Evolutionary conservation across 208 protist species (phyloP).

Genomic region (Leishmania guyanensis): DNA sequence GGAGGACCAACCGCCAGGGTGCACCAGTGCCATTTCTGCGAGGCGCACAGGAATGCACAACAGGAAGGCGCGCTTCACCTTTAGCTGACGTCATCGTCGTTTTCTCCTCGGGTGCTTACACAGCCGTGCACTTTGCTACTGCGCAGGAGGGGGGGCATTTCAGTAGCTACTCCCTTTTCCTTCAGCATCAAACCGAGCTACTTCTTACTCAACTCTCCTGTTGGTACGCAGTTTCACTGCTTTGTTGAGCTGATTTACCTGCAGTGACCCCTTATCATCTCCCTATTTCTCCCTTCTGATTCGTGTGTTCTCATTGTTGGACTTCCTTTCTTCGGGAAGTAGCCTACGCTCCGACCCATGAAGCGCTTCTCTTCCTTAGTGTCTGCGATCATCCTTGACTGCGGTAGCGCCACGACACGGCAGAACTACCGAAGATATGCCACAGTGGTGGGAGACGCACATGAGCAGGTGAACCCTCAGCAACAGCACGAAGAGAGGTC

Average conservation of each 20-base stretch:
- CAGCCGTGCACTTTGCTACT: neutral
- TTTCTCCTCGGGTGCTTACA: neutral
- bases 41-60: neutral
- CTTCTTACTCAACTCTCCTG: neutral
- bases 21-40: neutral
- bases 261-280: neutral
- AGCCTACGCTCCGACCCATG: conserved; percentile 6
- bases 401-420: neutral
- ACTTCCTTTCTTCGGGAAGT: neutral
- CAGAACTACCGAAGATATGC: conserved; percentile 13
- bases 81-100: neutral
- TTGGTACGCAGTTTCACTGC: neutral
- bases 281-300: neutral
- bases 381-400: neutral
- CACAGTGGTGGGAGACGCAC: conserved; percentile 15
- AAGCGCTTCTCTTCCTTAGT: conserved; percentile 19
- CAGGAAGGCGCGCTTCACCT: neutral
- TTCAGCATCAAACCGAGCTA: neutral
- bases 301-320: neutral
- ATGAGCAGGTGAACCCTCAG: conserved; percentile 7
- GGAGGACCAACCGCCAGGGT: neutral
- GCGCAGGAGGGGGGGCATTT: neutral
- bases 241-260: neutral
- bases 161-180: neutral
- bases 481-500: conserved; percentile 7